These are phyloP conservation scores for Candida piceae DNA, from an alignment of 805 yeast species.

Conservation along the genomic window DNA sequence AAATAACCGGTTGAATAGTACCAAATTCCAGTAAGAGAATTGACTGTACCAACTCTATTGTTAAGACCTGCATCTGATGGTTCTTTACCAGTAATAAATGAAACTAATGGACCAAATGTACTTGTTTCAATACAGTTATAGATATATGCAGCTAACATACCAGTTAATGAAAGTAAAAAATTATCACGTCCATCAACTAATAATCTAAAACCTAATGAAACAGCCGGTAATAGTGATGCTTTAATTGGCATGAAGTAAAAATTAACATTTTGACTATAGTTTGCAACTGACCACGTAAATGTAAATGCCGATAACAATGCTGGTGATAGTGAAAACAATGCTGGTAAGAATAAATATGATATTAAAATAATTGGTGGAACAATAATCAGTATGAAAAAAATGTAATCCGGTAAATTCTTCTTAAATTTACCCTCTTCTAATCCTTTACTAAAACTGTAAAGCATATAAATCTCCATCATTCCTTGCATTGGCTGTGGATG, in stretches of 20 bases:
- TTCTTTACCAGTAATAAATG: constrained; percentile 28
- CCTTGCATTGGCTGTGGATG: constrained; percentile 40
- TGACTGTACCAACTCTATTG: constrained; percentile 28
- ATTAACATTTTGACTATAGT: constrained; percentile 47
- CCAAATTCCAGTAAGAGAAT: constrained; percentile 27
- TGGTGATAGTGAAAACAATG: constrained; percentile 25
- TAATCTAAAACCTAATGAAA: constrained; percentile 37
- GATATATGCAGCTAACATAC: constrained; percentile 51
- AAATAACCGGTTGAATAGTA: constrained; percentile 49
- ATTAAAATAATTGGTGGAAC: constrained; percentile 41
- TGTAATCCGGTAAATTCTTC: constrained; percentile 47
- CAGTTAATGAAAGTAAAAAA: constrained; percentile 40
- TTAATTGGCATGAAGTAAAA: constrained; percentile 50
- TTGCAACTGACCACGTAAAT: constrained; percentile 57
- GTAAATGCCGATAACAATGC: constrained; percentile 51
- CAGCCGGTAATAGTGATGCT: constrained; percentile 50
- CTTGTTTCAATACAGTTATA: constrained; percentile 60
- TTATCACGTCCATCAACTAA: constrained; percentile 40
- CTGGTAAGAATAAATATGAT: constrained; percentile 27
- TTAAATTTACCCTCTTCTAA: constrained; percentile 49
- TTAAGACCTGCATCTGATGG: constrained; percentile 15
- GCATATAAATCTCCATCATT: constrained; percentile 48
- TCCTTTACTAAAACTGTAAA: constrained; percentile 52
- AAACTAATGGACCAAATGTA: constrained; percentile 43
- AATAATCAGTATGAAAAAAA: constrained; percentile 47